Evolutionary conservation across 768 basidiomycete species (phyloP), one percentile per base, ranked within the genome.

Genomic region (Mrakia gelida): DNA sequence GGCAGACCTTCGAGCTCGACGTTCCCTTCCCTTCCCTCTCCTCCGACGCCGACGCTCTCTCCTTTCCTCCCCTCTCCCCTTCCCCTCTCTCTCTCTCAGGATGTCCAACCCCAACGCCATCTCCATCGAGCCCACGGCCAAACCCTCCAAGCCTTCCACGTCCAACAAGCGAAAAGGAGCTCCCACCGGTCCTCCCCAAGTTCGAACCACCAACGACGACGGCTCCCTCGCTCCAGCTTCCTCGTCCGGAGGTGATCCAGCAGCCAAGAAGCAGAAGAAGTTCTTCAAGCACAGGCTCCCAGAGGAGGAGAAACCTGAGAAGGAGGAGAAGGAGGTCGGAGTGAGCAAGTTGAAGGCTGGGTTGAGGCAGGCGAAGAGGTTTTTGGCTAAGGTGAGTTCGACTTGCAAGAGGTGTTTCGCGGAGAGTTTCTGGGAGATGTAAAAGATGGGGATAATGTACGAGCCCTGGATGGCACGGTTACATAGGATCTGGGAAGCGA

Each of bases 281-380:
- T 73, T 73, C 49, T 73, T 67, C 38, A 73, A 68, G 34, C 77
- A 72, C 23, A 45, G 65, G 28, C 32, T 72, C n/a, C 67, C 72
- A 11, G 71, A 73, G 65, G 77, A 78, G 65, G 65, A 73, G 41
- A 73, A 68, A 56, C 52, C 59, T 13, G 73, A 78, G 65, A 74
- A 75, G 62, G 73, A 75, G 56, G 74, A 67, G 30, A 71, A 68
- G n/a, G 78, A 68, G 45, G 43, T 79, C 3, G 94, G 94, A 23
- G 88, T 94, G 9, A 92, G 92, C 81, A 97, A 94, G 85, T 85
- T 96, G 80, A 98, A 97, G 84, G 88, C 94, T 8, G 86, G 90
- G 38, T 85, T 98, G 74, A 86, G 95, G 75, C 94, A 96, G 85
- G 91, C 94, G 0, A 89, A 89, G 79, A 86, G 95, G 68, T 85